Evolutionary conservation across 2,329 filamentous ascomycete genomes (phyloP), one percentile per base, ranked within the genome.

Genomic region (Cladosporium sp.): DNA sequence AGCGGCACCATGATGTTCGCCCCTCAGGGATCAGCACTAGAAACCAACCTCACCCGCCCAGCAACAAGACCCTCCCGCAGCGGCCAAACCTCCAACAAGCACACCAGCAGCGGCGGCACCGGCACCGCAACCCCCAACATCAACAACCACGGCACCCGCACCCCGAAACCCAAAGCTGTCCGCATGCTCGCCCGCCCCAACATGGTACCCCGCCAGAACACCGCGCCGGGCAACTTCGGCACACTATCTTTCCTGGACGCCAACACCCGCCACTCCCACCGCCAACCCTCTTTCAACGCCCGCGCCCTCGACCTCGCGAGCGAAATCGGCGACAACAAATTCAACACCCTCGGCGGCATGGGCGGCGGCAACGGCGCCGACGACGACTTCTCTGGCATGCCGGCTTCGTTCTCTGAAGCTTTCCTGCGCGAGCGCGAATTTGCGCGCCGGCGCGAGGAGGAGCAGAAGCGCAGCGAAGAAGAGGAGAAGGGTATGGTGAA

Each of bases 1-100:
- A 90, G 88, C 23, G 92, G 89, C 70, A 97, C 93, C 0, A 93
- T 96, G 63, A 81, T 97, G 1, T 96, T 91, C 78, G 93, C 91
- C 36, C 93, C 93, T n/a, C 67, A 68, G 48, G 59, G 21, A 7
- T 25, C 69, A 23, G 61, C 51, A 67, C 72, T 78, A 46, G 74
- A 76, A 39, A 77, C 78, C 4, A 76, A 78, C 7, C 74, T 77
- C 2, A 70, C 78, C 1, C 78, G 79, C 10, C 65, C 67, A 7
- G 28, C n/a, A 1, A 30, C 62, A 11, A 67, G 67, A 13, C 58
- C 63, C 16, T 63, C 68, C n/a, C 70, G 71, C 11, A 69, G 69
- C 16, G 36, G 62, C 16, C 59, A 58, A 5, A 70, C 70, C 2
- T 66, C 69, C n/a, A 73, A 70, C 63, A 78, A 56, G 1, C 63